A percentile compares a stretch with the other conserved stretches of the same genome.
Evolutionary conservation across 257 asterid species (phyloP).

Genomic region (Parsonsia alboflavescens): DNA sequence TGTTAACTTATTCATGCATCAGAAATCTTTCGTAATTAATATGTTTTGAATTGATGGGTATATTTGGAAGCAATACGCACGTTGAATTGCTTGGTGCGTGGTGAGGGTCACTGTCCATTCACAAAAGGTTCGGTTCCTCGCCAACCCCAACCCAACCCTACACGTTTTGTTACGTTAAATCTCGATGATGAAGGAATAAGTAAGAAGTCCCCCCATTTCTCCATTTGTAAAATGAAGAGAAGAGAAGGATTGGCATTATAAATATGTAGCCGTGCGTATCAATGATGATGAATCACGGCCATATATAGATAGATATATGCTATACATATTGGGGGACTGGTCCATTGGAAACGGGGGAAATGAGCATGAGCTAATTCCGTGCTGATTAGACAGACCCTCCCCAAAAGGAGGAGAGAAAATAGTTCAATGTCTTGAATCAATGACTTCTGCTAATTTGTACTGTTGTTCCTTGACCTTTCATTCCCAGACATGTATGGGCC

Average conservation of each 20-base stretch:
- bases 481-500: not conserved
- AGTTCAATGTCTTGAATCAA: not conserved
- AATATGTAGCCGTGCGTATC: slow-evolving; percentile 16
- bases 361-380: not conserved
- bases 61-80: too few species aligned
- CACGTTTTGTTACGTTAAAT: not conserved
- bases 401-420: not conserved
- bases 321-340: too few species aligned
- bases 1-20: too few species aligned
- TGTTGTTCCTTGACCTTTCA: not conserved
- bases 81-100: too few species aligned
- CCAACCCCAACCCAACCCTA: too few species aligned
- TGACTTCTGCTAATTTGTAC: not conserved
- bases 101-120: not conserved
- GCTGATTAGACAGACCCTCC: not conserved
- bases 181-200: not conserved
- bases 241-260: not conserved
- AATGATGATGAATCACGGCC: slow-evolving; percentile 5
- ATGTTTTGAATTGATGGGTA: too few species aligned
- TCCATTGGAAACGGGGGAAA: slow-evolving; percentile 5
- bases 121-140: too few species aligned
- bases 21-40: too few species aligned
- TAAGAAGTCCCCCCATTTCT: not conserved
- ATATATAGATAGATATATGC: too few species aligned
- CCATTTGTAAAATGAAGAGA: not conserved